phyloP scores from a whole-genome alignment of 2,329 filamentous ascomycete species.

The Thielaviopsis populi region DNA sequence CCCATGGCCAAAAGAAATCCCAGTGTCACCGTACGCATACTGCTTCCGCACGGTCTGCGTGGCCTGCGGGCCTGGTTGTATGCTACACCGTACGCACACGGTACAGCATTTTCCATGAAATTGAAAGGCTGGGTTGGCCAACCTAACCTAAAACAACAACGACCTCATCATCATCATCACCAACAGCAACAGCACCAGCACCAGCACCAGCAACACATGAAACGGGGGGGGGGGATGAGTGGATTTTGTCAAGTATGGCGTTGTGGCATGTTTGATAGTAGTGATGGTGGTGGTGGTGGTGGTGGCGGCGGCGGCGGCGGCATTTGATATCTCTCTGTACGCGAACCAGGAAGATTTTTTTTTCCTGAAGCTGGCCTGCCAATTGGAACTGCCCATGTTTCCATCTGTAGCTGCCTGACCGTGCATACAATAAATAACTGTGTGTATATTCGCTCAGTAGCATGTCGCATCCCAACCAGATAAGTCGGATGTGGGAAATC shows the following conservation, averaged over 20 bases:
- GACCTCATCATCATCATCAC: too few relatives aligned
- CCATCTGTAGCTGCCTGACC: background rate
- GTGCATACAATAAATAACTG: background rate
- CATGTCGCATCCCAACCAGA: background rate
- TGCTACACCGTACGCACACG: background rate
- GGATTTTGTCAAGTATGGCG: too few relatives aligned
- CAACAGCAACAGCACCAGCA: too few relatives aligned
- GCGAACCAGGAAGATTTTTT: background rate
- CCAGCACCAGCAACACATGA: too few relatives aligned
- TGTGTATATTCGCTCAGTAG: background rate
- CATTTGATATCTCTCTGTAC: too few relatives aligned
- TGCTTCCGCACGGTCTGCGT: background rate
- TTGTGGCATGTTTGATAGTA: too few relatives aligned
- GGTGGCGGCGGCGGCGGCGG: too few relatives aligned
- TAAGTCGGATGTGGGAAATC: background rate
- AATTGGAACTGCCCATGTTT: background rate
- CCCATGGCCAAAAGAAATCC: background rate
- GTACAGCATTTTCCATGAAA: background rate
- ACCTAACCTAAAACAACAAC: background rate
- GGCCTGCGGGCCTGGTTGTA: background rate
- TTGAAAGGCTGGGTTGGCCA: background rate
- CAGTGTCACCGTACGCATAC: background rate
- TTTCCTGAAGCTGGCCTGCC: background rate
- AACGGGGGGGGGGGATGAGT: too few relatives aligned
- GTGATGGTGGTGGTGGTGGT: too few relatives aligned